phyloP scores from a whole-genome alignment of 495 filamentous ascomycete species.

The Xylaria longipes region DNA sequence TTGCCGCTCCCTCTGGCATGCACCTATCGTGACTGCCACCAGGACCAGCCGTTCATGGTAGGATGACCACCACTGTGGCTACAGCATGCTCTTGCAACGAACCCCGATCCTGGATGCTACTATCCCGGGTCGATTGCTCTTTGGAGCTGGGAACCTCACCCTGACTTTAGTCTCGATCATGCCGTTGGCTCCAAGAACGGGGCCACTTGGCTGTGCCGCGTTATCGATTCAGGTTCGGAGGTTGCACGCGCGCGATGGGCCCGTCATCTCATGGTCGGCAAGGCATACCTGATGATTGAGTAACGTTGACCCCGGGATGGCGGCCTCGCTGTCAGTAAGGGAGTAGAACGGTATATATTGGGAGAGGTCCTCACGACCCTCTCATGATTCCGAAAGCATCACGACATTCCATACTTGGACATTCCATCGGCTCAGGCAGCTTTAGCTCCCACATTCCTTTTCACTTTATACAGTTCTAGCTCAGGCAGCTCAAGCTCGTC shows the following conservation, averaged over 20 bases:
- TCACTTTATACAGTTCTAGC: constrained; percentile 16
- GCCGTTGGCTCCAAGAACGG: constrained; percentile 2
- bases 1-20: constrained; percentile 17
- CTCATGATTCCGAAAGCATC: constrained; percentile 1
- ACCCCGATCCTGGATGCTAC: constrained; percentile 22
- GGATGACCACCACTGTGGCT: constrained; percentile 13
- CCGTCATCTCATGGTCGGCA: constrained; percentile 20
- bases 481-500: constrained; percentile 24
- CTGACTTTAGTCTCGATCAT: neutral
- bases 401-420: constrained; percentile 11
- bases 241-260: constrained; percentile 21
- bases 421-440: constrained; percentile 22
- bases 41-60: constrained; percentile 3
- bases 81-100: constrained; percentile 22
- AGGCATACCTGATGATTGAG: constrained; percentile 22
- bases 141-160: constrained; percentile 13
- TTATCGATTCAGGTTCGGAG: constrained; percentile 18
- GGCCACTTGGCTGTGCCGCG: neutral
- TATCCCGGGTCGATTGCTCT: constrained; percentile 1
- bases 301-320: constrained; percentile 14
- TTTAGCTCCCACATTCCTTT: constrained; percentile 25
- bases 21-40: constrained; percentile 18
- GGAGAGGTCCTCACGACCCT: constrained; percentile 8
- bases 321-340: neutral
- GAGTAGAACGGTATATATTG: constrained; percentile 19